Evolutionary conservation across 2,329 filamentous ascomycete genomes (phyloP), one percentile per base, ranked within the genome.

Genomic region (Didymella exigua): DNA sequence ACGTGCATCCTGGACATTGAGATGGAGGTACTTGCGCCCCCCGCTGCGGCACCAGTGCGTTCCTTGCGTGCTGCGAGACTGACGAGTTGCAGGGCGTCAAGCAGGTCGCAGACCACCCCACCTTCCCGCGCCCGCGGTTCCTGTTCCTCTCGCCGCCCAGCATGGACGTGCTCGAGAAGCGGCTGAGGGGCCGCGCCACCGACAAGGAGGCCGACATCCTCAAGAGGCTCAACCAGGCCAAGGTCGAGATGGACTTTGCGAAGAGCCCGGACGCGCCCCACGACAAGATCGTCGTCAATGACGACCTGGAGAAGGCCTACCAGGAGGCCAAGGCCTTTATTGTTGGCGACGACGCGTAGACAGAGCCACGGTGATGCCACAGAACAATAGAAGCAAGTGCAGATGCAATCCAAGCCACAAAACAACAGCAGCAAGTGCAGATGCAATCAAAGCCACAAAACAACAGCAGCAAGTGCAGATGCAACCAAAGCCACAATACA

Each of bases 1-100:
- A 85, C 92, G 36, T 93, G 93, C 58, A 86, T 97, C 42, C 79
- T 97, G 64, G 93, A 98, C 75, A 98, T 97, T 72, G 93, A 97
- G 82, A 96, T 97, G 91, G 92, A 96, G 85, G 87, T 89, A 73
- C 5, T n/a, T n/a, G n/a, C n/a, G n/a, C n/a, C n/a, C n/a, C n/a
- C n/a, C n/a, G n/a, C n/a, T 59, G 45, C 18, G 1, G 4, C 4
- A 21, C 3, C 11, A 29, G 30, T 16, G 14, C 16, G 9, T 11
- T 16, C 14, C 9, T 24, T 27, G 7, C 29, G 9, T n/a, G 16
- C 5, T 16, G 33, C n/a, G 44, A 36, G 48, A 40, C 26, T 53
- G 5, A 53, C 48, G 9, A 6, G 11, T 27, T 16, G 10, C 59
- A 86, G 84, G 93, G 93, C 57, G 92, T 97, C 54, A 96, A 96